A percentile compares a stretch with the other conserved stretches of the same genome.
Evolutionary conservation across 306 rosid genomes (phyloP).

Genomic region (Trifolium dubium): DNA sequence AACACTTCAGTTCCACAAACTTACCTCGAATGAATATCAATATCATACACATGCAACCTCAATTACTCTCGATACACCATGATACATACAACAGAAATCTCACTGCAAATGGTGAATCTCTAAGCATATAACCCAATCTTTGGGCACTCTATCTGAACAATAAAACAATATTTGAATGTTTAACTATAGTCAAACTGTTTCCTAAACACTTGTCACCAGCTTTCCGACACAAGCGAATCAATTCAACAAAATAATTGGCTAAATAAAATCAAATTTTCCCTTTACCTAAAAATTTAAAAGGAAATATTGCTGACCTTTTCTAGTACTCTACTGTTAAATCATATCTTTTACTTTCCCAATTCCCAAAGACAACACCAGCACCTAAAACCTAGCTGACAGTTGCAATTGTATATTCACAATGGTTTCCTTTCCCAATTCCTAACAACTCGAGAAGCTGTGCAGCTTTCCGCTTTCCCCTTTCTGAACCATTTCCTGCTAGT

Average conservation of each 20-base stretch:
- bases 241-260: constrained; percentile 29
- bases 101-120: background rate
- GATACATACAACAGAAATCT: background rate
- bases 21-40: background rate
- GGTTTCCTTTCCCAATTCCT: constrained; percentile 51
- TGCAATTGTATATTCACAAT: constrained; percentile 46
- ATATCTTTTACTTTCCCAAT: constrained; percentile 17
- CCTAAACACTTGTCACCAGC: constrained; percentile 15
- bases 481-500: constrained; percentile 70
- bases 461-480: constrained; percentile 80
- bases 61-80: background rate
- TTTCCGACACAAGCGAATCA: constrained; percentile 7
- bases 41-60: background rate
- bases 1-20: background rate
- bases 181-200: constrained; percentile 16
- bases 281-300: constrained; percentile 38
- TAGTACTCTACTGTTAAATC: constrained; percentile 13
- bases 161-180: constrained; percentile 11
- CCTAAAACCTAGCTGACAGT: constrained; percentile 47
- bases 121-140: background rate
- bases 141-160: background rate
- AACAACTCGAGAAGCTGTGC: constrained; percentile 69
- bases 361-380: constrained; percentile 44
- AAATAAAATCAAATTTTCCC: constrained; percentile 35
- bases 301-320: constrained; percentile 9